A percentile compares a stretch with the other conserved stretches of the same genome.
Conservation (phyloP, 306 rosid genomes). For the Astragalus glycyphyllos region DNA sequence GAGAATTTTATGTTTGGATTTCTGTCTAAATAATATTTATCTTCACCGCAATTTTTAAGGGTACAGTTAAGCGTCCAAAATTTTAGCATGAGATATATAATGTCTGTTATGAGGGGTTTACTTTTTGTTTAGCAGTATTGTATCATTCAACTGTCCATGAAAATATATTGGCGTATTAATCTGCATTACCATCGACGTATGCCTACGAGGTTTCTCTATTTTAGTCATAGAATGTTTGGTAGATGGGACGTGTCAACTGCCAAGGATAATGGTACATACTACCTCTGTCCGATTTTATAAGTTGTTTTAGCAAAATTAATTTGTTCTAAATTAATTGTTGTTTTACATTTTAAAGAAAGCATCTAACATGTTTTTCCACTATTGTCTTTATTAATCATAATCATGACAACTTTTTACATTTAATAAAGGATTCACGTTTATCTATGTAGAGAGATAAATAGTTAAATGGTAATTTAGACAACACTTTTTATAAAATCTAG, state of each 20-base stretch:
- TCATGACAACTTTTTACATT: no score
- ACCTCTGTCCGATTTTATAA: no score
- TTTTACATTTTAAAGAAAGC: no score
- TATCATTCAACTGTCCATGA: constrained; percentile 27
- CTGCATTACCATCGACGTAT: constrained; percentile 10
- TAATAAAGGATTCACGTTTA: no score
- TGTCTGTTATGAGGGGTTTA: constrained; percentile 28
- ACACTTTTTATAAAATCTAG: no score
- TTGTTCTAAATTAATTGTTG: no score
- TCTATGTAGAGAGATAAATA: no score
- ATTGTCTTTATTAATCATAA: no score
- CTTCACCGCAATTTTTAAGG: constrained; percentile 55
- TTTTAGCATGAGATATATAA: constrained; percentile 35
- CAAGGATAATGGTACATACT: no score
- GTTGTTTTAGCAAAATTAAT: no score
- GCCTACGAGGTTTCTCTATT: not conserved
- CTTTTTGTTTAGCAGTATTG: constrained; percentile 4
- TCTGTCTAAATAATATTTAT: constrained; percentile 52
- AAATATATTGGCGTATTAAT: constrained; percentile 32
- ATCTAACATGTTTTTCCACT: no score
- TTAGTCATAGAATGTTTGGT: not conserved
- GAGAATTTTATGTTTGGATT: constrained; percentile 54
- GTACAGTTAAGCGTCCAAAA: constrained; percentile 59
- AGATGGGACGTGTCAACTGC: not conserved
- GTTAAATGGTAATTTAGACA: no score